phyloP scores from a whole-genome alignment of 148 eudicot species.

The Cornus kousa region DNA sequence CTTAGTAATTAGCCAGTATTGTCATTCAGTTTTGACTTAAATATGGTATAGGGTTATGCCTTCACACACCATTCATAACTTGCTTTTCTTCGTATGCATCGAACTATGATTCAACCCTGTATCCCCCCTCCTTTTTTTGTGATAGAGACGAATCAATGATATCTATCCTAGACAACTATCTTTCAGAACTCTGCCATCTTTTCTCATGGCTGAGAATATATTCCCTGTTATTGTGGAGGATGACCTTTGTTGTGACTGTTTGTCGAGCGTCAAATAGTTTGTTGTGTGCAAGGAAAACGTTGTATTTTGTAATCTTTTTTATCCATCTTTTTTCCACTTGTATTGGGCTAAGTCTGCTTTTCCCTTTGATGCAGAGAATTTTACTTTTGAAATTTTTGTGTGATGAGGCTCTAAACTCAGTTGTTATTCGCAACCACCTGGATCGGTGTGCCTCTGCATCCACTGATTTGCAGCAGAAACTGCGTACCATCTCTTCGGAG shows the following conservation, averaged over 20 bases:
- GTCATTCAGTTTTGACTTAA: background rate
- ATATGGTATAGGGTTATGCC: background rate
- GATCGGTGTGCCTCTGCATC: conserved; percentile 35
- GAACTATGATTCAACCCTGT: background rate
- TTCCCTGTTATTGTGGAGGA: background rate
- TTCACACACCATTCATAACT: background rate
- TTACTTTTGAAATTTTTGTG: conserved; percentile 48
- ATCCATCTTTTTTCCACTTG: background rate
- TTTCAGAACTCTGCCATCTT: background rate
- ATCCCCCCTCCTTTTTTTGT: background rate
- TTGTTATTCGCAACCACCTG: conserved; percentile 42
- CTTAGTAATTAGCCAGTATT: background rate
- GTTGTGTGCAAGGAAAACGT: background rate
- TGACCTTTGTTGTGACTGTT: background rate
- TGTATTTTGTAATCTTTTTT: background rate
- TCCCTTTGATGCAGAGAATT: conserved; percentile 41
- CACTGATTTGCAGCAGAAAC: conserved; percentile 47
- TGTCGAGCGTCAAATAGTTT: background rate
- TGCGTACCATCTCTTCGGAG: conserved; percentile 37
- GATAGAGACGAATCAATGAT: background rate
- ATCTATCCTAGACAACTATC: background rate
- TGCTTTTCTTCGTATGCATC: background rate
- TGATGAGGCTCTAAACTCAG: conserved; percentile 43
- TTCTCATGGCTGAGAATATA: background rate
- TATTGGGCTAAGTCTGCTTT: background rate